phyloP scores from a whole-genome alignment of 163 green algal species.

The Prototheca stagnorum region DNA sequence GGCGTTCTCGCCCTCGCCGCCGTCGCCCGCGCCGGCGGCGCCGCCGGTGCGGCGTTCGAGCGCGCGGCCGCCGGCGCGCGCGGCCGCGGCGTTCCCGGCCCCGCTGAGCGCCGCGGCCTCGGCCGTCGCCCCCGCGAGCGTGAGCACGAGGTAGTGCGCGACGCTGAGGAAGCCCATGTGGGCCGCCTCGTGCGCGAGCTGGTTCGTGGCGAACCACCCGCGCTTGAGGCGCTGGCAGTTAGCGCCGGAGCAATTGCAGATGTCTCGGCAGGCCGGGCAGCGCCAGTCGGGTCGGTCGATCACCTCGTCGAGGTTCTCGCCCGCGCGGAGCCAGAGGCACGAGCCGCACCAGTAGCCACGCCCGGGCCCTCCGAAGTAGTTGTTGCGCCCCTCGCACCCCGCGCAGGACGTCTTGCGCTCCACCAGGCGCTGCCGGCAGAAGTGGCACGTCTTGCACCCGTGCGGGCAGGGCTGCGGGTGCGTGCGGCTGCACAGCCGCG shows the following conservation, averaged over 20 bases:
- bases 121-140: too few relatives aligned
- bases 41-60: too few relatives aligned
- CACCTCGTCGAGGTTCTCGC: conserved; percentile 20
- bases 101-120: too few relatives aligned
- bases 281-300: conserved; percentile 5
- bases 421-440: conserved; percentile 9
- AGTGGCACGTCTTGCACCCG: conserved; percentile 12
- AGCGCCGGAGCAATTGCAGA: conserved; percentile 27
- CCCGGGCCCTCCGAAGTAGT: conserved; percentile 10
- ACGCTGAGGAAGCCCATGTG: conserved; percentile 11
- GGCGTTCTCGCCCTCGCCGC: too few relatives aligned
- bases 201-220: conserved; percentile 20
- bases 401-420: conserved; percentile 17
- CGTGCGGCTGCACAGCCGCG: conserved; percentile 4
- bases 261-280: conserved; percentile 21
- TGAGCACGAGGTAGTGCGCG: conserved; percentile 22
- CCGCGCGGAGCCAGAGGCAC: conserved; percentile 21
- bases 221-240: conserved; percentile 20
- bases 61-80: too few relatives aligned
- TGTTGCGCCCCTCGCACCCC: conserved; percentile 14
- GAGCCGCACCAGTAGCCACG: conserved; percentile 18
- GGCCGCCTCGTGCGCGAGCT: conserved; percentile 14
- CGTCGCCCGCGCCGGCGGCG: too few relatives aligned
- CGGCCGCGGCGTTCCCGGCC: too few relatives aligned
- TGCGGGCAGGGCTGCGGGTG: conserved; percentile 11